Base-by-base conservation (phyloP, 106 monocot genomes). In the Triglochin maritima region DNA sequence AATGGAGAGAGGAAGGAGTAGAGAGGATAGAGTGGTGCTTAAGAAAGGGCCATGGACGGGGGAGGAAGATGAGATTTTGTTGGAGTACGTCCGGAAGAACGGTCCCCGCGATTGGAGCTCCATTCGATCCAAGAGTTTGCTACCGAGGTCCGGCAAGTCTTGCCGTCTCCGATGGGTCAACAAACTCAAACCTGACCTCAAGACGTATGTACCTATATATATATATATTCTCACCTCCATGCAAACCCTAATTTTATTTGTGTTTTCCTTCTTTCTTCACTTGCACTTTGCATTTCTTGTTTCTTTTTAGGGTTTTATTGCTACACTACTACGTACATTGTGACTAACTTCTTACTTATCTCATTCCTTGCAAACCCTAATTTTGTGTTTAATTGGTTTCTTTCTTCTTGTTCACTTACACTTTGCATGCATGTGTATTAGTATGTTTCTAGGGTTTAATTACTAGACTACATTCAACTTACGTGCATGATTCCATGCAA, bases 131-230 rank as follows among this genome's bases (percentile, higher is more conserved):
- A 85, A 89, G 70, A 84, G 86, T 64, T 69, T 87, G 15, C 80
- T 89, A 12, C 84, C 81, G n/a, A 67, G 89, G n/a, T 84, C 86
- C 55, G 94, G 94, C 63, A 94, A 94, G 74, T 87, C 94, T 60
- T 94, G 94, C 71, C 86, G 89, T 58, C 89, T 94, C 64, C 85
- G 94, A 3, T 94, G 89, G 86, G 86, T 89, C 63, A 94, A 94
- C 72, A 94, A 89, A 70, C 94, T 94, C 63, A 77, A 77, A 63
- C 94, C 94, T 14, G 68, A 83, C 67, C 53, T 94, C 58, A 89
- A 94, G 64, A 79, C 80, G 94, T 90, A 84, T 71, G 89, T 85
- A 29, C 29, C 29, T 29, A 29, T 29, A 29, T 29, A 29, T 29
- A 29, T 29, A 29, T 29, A 29, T 78, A 50, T 53, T 17, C 3